Base-by-base conservation (phyloP, 345 rosid genomes). In the Isatis tinctoria region DNA sequence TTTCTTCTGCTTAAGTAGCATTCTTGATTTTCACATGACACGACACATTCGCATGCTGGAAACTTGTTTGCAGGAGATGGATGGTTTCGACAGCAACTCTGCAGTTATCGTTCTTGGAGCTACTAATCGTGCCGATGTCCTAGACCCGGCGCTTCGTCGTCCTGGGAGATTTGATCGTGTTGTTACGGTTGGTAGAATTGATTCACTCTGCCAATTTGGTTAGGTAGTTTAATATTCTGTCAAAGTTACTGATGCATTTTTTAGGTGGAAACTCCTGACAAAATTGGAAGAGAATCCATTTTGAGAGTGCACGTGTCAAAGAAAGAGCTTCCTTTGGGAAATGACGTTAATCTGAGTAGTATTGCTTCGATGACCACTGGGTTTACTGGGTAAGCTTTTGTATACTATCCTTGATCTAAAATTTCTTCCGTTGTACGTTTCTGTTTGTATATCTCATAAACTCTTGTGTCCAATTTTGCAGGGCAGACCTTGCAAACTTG, bases 151-250 rank as follows among this genome's bases (percentile, higher is more conserved):
- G 27, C 91, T 96, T 72, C 86, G 95, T 43, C 91, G 98, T 26
- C 98, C 98, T 2, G 99, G 98, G 80, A 90, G 99, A 90, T 96
- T 96, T 75, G 98, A 96, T 82, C 98, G 97, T 32, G 87, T 92
- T 64, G 98, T 96, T 70, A 87, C 78, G 87, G 99, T 96, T 67
- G 49, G 93, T 83, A 60, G 49, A 65, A 33, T 52, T 47, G 37
- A 56, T 36, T 61, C 65, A 49, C 70, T 75, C 76, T 62, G 16
- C 58, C 11, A 52, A 35, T 66, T 71, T 39, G 41, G 13, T 47
- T 53, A 24, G 40, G 33, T 16, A 47, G 32, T 60, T 40, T 44
- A 44, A 47, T 32, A 51, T 61, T 53, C 26, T 52, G 2, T 22
- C 13, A 26, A 39, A 22, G 28, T 4, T 26, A 45, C 37, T 44